Percentiles rank a stretch among this genome's conserved stretches.
These are phyloP conservation scores for Yamadazyma dushanensis DNA, from an alignment of 1,139 yeast species.

Conservation along the genomic window DNA sequence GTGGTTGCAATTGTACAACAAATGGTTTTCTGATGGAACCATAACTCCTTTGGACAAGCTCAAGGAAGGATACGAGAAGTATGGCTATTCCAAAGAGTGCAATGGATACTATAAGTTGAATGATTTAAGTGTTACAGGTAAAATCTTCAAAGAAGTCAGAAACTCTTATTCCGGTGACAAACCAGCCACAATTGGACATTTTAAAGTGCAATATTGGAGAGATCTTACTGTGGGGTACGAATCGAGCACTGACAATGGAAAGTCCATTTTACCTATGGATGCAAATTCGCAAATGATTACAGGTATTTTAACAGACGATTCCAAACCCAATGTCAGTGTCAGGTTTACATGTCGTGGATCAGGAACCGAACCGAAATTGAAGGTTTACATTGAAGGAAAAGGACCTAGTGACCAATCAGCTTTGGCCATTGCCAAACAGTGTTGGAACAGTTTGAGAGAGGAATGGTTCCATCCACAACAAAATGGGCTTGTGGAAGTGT, in stretches of 20 bases:
- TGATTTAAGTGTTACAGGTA: slow-evolving; percentile 49
- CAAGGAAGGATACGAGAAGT: slow-evolving; percentile 56
- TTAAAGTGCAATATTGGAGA: slow-evolving; percentile 65
- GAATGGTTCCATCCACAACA: slow-evolving; percentile 63
- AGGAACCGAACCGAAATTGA: slow-evolving; percentile 95
- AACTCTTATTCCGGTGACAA: slow-evolving; percentile 31
- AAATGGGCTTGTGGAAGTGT: slow-evolving; percentile 38
- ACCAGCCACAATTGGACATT: slow-evolving; percentile 53
- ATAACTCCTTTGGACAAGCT: slow-evolving; percentile 49
- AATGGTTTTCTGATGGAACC: slow-evolving; percentile 41
- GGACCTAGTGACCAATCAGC: slow-evolving; percentile 51
- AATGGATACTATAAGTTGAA: slow-evolving; percentile 82
- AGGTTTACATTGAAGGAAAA: slow-evolving; percentile 84
- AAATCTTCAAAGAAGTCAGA: slow-evolving; percentile 53
- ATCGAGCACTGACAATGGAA: slow-evolving; percentile 56
- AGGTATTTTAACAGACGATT: slow-evolving; percentile 32
- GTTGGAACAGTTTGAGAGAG: slow-evolving; percentile 63
- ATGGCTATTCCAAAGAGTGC: slow-evolving; percentile 80
- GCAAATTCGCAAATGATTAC: slow-evolving; percentile 85
- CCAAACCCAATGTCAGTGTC: slow-evolving; percentile 47
- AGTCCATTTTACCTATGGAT: slow-evolving; percentile 71
- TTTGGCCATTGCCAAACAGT: slow-evolving; percentile 48
- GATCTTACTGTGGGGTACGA: slow-evolving; percentile 86
- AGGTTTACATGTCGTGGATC: slow-evolving; percentile 90
- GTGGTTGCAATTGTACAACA: slow-evolving; percentile 70